A percentile compares a stretch with the other conserved stretches of the same genome.
Conservation (phyloP, 2,329 filamentous ascomycete species). For the Ophiostoma perfectum region DNA sequence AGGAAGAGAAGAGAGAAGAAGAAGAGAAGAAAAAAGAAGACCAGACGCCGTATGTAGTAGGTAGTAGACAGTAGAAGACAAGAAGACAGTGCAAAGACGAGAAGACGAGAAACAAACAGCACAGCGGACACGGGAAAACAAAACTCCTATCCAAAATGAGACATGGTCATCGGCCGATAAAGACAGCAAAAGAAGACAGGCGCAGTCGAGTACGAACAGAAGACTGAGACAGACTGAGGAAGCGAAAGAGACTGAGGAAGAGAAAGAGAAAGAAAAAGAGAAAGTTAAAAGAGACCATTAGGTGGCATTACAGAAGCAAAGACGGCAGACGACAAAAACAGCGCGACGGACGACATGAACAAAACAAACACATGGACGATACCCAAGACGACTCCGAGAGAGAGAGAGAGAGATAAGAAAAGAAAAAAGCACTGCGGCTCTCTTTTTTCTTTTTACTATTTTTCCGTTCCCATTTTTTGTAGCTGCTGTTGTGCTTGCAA, state of each 20-base stretch:
- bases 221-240: not conserved
- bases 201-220: not conserved
- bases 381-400: not conserved
- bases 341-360: not conserved
- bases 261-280: not conserved
- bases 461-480: no score
- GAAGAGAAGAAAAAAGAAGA: not conserved
- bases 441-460: no score
- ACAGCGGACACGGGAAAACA: not conserved
- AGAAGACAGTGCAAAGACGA: not conserved
- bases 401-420: no score
- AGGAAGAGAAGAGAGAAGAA: not conserved
- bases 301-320: not conserved
- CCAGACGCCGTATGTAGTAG: slow-evolving; percentile 1
- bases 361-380: not conserved
- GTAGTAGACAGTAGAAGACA: not conserved
- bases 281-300: slow-evolving; percentile 10
- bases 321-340: not conserved
- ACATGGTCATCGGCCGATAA: not conserved
- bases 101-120: not conserved
- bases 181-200: not conserved
- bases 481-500: no score
- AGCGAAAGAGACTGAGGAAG: not conserved
- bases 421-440: no score
- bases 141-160: slow-evolving; percentile 13